A percentile compares a stretch with the other conserved stretches of the same genome.
phyloP scores from a whole-genome alignment of 2,329 filamentous ascomycete species.

The Exophiala sideris region DNA sequence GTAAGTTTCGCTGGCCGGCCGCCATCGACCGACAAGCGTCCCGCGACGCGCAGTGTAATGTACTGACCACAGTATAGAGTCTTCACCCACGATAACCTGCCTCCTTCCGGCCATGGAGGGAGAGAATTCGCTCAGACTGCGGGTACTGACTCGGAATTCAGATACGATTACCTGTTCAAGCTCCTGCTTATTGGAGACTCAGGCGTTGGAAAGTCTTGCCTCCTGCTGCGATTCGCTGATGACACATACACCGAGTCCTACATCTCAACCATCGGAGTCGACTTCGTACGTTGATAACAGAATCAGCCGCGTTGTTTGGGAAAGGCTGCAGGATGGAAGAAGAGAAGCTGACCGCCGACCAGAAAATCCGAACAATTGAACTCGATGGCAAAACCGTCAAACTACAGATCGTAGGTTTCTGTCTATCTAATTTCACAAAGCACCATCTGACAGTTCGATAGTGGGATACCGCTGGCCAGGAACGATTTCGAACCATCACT shows the following conservation, averaged over 20 bases:
- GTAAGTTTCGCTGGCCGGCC: constrained; percentile 34
- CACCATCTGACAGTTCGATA: constrained; percentile 40
- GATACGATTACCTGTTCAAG: constrained; percentile 99
- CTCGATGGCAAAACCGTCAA: constrained; percentile 99
- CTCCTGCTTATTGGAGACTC: constrained; percentile 99
- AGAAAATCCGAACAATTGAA: constrained; percentile 99
- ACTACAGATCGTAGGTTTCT: constrained; percentile 83
- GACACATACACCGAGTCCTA: constrained; percentile 99
- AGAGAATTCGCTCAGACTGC: not conserved
- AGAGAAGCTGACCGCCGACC: constrained; percentile 34
- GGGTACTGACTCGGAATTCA: constrained; percentile 38
- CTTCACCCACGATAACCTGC: not conserved
- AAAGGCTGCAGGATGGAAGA: constrained; percentile 2
- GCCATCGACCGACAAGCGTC: constrained; percentile 3
- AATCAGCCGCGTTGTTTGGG: constrained; percentile 1
- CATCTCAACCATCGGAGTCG: constrained; percentile 98
- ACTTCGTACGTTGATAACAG: constrained; percentile 70
- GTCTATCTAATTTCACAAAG: constrained; percentile 26
- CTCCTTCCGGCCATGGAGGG: not conserved
- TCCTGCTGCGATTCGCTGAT: constrained; percentile 96
- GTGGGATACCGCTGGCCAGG: constrained; percentile 99
- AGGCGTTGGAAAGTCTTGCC: constrained; percentile 99
- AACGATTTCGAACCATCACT: constrained; percentile 99
- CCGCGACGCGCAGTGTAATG: not conserved
- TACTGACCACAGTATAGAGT: constrained; percentile 16